Percentiles rank a stretch among this genome's conserved stretches.
phyloP scores from a whole-genome alignment of 1,139 yeast species.

The Wickerhamomyces sp. region DNA sequence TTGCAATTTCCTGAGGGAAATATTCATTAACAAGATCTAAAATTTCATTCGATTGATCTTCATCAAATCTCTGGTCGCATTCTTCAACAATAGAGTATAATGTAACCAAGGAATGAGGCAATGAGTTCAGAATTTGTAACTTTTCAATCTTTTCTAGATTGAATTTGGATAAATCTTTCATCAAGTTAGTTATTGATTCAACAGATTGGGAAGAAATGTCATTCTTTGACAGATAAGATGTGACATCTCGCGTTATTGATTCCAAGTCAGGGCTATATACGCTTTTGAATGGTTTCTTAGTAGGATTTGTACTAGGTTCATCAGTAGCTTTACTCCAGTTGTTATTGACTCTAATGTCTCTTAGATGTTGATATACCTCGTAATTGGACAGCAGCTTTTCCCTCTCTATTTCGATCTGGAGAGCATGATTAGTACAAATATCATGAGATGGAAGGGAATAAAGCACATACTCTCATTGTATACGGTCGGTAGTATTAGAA shows the following conservation, averaged over 20 bases:
- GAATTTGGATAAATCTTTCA: conserved; percentile 47
- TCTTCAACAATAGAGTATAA: conserved; percentile 83
- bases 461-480: conserved; percentile 8
- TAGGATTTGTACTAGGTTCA: conserved; percentile 17
- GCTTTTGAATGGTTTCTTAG: conserved; percentile 24
- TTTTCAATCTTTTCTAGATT: conserved; percentile 78
- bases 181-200: conserved; percentile 47
- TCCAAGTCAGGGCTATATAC: conserved; percentile 49
- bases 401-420: conserved; percentile 40
- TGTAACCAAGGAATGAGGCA: conserved; percentile 77
- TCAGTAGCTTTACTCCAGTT: conserved; percentile 28
- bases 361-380: conserved; percentile 63
- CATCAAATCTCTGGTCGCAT: conserved; percentile 76
- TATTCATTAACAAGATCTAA: conserved; percentile 43
- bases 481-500: not conserved
- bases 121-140: conserved; percentile 72
- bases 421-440: not conserved
- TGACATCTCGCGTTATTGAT: conserved; percentile 59
- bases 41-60: conserved; percentile 54
- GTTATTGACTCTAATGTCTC: conserved; percentile 41
- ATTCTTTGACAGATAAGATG: conserved; percentile 42
- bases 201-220: conserved; percentile 40
- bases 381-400: conserved; percentile 66
- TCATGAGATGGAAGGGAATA: not conserved
- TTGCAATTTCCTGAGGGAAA: conserved; percentile 36